Evolutionary conservation across 1,139 yeast species (phyloP), one percentile per base, ranked within the genome.

Genomic region (Wickerhamomyces sp.): DNA sequence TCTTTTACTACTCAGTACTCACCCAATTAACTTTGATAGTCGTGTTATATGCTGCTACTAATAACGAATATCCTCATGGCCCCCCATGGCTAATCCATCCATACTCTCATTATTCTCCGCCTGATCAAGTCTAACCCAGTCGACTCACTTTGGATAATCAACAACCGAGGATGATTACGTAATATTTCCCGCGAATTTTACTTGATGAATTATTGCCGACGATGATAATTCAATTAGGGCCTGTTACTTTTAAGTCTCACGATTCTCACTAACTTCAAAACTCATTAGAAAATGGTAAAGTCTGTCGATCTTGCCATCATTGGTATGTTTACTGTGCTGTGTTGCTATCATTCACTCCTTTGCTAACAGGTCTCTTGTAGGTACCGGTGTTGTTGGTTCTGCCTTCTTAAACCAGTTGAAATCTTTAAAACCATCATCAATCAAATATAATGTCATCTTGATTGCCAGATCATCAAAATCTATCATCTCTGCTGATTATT

Each of bases 361-460:
- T 5, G 5, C 23, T 18, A 18, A 18, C 23, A 18, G 26, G 27
- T n/a, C 9, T 4, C 33, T 27, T 5, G 37, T 7, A 68, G 90
- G 90, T 48, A 83, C 96, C 42, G 98, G 98, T 57, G 93, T 90
- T 44, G 98, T 93, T 50, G 99, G 99, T 48, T 77, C 94, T 34
- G 90, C 96, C 44, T 89, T 89, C 69, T 73, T 93, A 66, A 79
- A 79, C 60, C 94, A 85, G 69, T 74, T 91, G 56, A 72, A 76
- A 53, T 72, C 45, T 11, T 42, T 56, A 46, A 68, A 42, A 53
- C 31, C 14, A 26, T 55, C 48, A 53, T 71, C 47, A 62, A 79
- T 85, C 56, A 69, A 72, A 38, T 89, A 82, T 73, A 85, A 89
- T 57, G 85, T 93, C 34, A 81, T 93, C 41, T 76, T 87, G 56